A percentile compares a stretch with the other conserved stretches of the same genome.
These are phyloP conservation scores for Pseudoneurospora amorphoporcata DNA, from an alignment of 495 filamentous ascomycete species.

Conservation along the genomic window DNA sequence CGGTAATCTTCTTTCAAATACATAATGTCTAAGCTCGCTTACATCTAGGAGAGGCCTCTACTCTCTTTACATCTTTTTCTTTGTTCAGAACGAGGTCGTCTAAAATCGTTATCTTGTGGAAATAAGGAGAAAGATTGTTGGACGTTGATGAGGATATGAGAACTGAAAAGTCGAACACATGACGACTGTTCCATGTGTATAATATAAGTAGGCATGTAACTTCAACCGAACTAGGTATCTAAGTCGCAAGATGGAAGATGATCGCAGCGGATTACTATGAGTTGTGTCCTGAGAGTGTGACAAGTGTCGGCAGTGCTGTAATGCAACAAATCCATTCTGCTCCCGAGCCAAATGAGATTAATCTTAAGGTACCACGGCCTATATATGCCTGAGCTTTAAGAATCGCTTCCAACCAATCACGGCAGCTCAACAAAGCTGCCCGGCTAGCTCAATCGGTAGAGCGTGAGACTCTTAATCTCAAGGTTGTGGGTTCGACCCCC, in stretches of 20 bases:
- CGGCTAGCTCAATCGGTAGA: conserved; percentile 64
- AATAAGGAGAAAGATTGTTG: neutral
- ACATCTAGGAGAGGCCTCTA: neutral
- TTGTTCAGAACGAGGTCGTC: neutral
- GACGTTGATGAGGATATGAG: neutral
- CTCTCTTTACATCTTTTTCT: neutral
- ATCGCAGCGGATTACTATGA: too few species aligned
- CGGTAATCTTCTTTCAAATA: neutral
- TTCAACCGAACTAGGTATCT: neutral
- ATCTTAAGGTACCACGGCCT: too few species aligned
- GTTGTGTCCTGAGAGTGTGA: too few species aligned
- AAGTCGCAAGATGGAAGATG: too few species aligned
- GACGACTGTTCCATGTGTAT: too few species aligned
- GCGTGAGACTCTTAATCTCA: conserved; percentile 68
- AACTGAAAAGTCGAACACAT: too few species aligned
- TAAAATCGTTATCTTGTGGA: too few species aligned
- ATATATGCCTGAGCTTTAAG: neutral
- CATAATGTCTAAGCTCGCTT: neutral
- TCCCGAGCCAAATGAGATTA: too few species aligned
- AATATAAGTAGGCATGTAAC: neutral
- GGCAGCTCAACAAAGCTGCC: neutral
- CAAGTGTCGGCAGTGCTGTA: too few species aligned
- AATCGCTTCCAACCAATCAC: neutral
- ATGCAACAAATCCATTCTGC: too few species aligned
- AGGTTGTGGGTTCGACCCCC: conserved; percentile 50